phyloP scores from a whole-genome alignment of 148 eudicot species.

The Beta vulgaris region DNA sequence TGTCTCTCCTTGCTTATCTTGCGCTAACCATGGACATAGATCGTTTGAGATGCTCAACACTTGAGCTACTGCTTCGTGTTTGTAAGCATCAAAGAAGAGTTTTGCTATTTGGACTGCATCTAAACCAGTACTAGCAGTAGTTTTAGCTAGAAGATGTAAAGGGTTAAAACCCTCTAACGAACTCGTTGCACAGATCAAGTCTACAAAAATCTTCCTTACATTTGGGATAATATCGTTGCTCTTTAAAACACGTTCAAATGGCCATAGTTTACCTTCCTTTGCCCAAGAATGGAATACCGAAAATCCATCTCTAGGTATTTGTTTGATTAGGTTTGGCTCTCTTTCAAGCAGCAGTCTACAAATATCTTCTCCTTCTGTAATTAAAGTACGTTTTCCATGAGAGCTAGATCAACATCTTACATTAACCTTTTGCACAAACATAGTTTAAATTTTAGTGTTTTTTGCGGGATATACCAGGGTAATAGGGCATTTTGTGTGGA shows the following conservation, averaged over 20 bases:
- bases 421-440: too few species aligned
- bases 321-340: neutral
- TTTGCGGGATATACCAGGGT: too few species aligned
- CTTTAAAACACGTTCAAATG: neutral
- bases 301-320: neutral
- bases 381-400: too few species aligned
- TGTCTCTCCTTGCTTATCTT: neutral
- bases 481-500: too few species aligned
- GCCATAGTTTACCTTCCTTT: neutral
- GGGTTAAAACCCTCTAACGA: neutral
- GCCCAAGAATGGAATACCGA: neutral
- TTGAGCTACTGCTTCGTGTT: neutral
- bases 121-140: neutral
- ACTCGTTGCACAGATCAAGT: neutral
- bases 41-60: neutral
- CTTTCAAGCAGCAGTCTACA: neutral
- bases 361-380: too few species aligned
- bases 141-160: neutral
- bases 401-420: too few species aligned
- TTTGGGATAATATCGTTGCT: neutral
- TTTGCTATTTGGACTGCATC: neutral
- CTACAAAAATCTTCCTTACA: neutral
- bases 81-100: neutral
- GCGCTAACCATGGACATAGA: neutral
- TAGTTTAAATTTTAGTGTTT: too few species aligned